These are phyloP conservation scores for Aspergillus pseudoterreus DNA, from an alignment of 2,329 filamentous ascomycete genomes.

Conservation along the genomic window DNA sequence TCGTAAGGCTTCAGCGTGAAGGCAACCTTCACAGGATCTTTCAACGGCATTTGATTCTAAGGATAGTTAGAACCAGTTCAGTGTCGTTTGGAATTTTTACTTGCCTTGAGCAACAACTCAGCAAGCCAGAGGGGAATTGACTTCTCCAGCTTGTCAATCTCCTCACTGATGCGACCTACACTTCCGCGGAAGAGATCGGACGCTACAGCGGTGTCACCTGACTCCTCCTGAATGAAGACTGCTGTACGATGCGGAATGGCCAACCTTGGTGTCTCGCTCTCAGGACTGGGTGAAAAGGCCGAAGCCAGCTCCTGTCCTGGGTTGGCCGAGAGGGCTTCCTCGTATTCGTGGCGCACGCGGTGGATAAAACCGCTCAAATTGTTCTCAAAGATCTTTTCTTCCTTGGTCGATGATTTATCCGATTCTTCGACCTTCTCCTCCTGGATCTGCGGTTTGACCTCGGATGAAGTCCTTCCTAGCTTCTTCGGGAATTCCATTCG, in stretches of 20 bases:
- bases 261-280: conserved; percentile 44
- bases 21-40: conserved; percentile 95
- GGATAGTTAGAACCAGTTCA: conserved; percentile 8
- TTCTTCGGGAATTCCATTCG: conserved; percentile 77
- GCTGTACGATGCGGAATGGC: conserved; percentile 49
- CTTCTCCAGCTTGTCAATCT: conserved; percentile 80
- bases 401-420: conserved; percentile 50
- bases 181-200: conserved; percentile 90
- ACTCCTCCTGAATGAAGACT: conserved; percentile 64
- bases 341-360: conserved; percentile 44
- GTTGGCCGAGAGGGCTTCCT: conserved; percentile 38
- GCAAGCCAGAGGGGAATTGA: conserved; percentile 88
- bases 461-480: conserved; percentile 63
- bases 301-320: conserved; percentile 35
- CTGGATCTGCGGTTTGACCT: conserved; percentile 66
- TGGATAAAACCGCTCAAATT: conserved; percentile 46
- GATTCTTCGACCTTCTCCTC: conserved; percentile 68
- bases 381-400: conserved; percentile 44
- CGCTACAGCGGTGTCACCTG: conserved; percentile 59
- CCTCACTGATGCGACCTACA: conserved; percentile 70
- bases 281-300: conserved; percentile 40
- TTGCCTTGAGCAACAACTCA: conserved; percentile 71
- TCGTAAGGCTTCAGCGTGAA: conserved; percentile 84
- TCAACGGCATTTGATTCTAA: conserved; percentile 73
- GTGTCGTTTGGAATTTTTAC: conserved; percentile 12